These are phyloP conservation scores for Blastocladiella britannica DNA, from an alignment of 192 early-diverging fungal species.

Conservation along the genomic window DNA sequence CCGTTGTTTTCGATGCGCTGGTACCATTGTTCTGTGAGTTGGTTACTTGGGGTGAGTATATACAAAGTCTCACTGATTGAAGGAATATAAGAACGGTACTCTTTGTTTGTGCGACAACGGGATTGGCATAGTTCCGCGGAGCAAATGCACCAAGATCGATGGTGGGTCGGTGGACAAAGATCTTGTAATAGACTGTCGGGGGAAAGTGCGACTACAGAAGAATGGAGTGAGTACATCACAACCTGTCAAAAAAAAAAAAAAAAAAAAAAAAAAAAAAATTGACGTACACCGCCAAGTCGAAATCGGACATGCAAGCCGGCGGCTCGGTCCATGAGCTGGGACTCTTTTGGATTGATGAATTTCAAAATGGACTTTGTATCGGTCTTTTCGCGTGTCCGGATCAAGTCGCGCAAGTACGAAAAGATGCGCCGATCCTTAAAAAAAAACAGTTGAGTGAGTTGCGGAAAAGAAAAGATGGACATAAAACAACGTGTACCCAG, in stretches of 20 bases:
- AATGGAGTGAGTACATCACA: no score
- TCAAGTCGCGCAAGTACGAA: slow-evolving; percentile 30
- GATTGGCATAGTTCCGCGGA: slow-evolving; percentile 24
- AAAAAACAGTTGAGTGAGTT: no score
- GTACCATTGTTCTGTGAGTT: slow-evolving; percentile 34
- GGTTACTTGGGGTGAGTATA: no score
- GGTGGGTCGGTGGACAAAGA: slow-evolving; percentile 25
- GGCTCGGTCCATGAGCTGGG: slow-evolving; percentile 23
- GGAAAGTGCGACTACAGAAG: no score
- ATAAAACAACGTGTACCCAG: no score
- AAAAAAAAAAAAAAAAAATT: no score
- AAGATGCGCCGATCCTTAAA: no score
- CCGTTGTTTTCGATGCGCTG: slow-evolving; percentile 32
- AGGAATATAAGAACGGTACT: slow-evolving; percentile 5
- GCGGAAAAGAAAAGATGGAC: no score
- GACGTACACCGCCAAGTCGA: slow-evolving; percentile 29
- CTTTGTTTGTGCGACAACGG: slow-evolving; percentile 8
- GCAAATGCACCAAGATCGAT: slow-evolving; percentile 38
- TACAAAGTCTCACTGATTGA: no score
- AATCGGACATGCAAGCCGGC: slow-evolving; percentile 28
- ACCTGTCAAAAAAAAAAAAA: no score
- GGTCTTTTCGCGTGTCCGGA: slow-evolving; percentile 26
- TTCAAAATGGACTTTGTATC: slow-evolving; percentile 24
- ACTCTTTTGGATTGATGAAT: slow-evolving; percentile 37
- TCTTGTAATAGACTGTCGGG: slow-evolving; percentile 38